Conservation (phyloP, 805 yeast species). For the Metschnikowia dekortorum region DNA sequence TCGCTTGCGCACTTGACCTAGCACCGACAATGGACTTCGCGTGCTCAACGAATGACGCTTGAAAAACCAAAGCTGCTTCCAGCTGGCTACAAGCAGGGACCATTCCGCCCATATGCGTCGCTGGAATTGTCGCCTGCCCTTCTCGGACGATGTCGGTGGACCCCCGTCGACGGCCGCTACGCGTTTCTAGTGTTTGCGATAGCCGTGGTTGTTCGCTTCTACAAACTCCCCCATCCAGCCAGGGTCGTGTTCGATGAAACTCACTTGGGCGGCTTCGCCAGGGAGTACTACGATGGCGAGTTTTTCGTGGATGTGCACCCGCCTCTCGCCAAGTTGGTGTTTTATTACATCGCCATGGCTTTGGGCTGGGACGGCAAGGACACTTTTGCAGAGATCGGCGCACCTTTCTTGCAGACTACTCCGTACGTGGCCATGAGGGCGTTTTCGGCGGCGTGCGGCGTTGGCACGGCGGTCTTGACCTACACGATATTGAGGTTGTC, state of each 20-base stretch:
- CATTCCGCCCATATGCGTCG: constrained; percentile 25
- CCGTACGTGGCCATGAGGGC: constrained; percentile 55
- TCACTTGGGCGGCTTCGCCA: constrained; percentile 37
- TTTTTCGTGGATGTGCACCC: constrained; percentile 73
- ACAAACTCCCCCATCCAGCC: constrained; percentile 31
- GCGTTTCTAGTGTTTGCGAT: constrained; percentile 12
- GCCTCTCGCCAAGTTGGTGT: constrained; percentile 60
- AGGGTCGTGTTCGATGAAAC: constrained; percentile 48
- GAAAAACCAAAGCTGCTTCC: constrained; percentile 12
- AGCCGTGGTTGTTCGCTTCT: constrained; percentile 26
- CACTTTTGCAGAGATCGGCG: constrained; percentile 42
- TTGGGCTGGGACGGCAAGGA: constrained; percentile 49
- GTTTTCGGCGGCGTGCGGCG: constrained; percentile 54
- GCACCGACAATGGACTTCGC: background rate
- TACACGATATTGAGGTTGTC: constrained; percentile 53
- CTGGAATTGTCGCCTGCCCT: constrained; percentile 18
- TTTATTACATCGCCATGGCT: constrained; percentile 48
- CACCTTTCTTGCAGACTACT: constrained; percentile 22
- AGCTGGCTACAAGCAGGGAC: constrained; percentile 29
- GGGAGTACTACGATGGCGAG: constrained; percentile 49
- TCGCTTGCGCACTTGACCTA: background rate
- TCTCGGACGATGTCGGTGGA: constrained; percentile 11
- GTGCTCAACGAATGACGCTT: background rate
- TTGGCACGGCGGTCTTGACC: constrained; percentile 46
- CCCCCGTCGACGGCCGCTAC: constrained; percentile 13